A percentile compares a stretch with the other conserved stretches of the same genome.
These are phyloP conservation scores for Globisporangium camurandrum DNA, from an alignment of 352 stramenopile genomes.

Conservation along the genomic window DNA sequence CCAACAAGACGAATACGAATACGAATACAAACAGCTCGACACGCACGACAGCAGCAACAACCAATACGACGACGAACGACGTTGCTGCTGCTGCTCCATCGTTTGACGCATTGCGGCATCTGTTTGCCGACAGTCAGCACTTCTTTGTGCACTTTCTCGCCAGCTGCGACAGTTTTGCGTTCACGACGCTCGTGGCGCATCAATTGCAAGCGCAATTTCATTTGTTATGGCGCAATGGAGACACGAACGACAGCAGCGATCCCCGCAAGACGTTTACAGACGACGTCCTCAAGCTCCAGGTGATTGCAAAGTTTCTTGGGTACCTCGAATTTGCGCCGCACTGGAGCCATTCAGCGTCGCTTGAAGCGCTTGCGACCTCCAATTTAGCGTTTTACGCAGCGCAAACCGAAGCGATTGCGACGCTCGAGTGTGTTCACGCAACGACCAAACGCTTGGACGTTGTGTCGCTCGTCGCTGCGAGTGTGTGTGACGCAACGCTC, in stretches of 20 bases:
- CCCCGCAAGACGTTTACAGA: constrained; percentile 55
- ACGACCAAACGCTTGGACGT: constrained; percentile 32
- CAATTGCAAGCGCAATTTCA: constrained; percentile 48
- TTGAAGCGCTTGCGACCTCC: background rate
- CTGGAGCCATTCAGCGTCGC: constrained; percentile 39
- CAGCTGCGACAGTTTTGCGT: constrained; percentile 57
- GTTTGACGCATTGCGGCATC: constrained; percentile 25
- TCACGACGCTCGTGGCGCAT: constrained; percentile 48
- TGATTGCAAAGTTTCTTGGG: constrained; percentile 61
- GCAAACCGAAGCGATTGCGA: constrained; percentile 39
- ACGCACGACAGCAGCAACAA: too few species aligned
- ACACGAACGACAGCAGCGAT: constrained; percentile 24
- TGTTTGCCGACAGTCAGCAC: constrained; percentile 61
- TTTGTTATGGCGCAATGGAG: constrained; percentile 13
- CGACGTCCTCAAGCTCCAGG: constrained; percentile 46
- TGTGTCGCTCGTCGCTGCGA: constrained; percentile 31
- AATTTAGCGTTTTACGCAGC: constrained; percentile 47
- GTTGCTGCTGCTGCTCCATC: constrained; percentile 16
- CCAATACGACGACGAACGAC: constrained; percentile 1
- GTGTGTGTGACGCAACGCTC: constrained; percentile 25
- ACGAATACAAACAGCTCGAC: background rate
- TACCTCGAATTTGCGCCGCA: constrained; percentile 57
- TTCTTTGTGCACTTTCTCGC: constrained; percentile 72
- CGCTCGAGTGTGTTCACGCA: constrained; percentile 32
- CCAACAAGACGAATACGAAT: background rate